Evolutionary conservation across 2,329 filamentous ascomycete genomes (phyloP), one percentile per base, ranked within the genome.

Genomic region (Teratosphaeria viscida): DNA sequence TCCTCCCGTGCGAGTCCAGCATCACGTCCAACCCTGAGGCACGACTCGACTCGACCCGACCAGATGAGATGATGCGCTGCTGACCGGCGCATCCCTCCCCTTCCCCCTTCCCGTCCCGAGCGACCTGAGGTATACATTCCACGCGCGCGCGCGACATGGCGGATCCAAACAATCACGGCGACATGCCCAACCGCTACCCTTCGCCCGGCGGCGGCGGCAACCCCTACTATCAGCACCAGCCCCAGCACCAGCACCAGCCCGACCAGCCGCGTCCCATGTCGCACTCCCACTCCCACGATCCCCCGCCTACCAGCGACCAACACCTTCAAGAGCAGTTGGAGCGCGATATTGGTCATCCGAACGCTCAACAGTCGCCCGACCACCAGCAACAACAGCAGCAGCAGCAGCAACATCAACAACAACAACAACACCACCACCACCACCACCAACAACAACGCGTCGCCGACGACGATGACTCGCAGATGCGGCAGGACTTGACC

Each of bases 401-500:
- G 11, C 11, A 12, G 27, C 49, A 23, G 49, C 49, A 53, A 14
- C 19, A 35, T 47, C 11, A 16, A 32, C 29, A 49, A 32, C 14
- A 5, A 16, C 8, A 19, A 12, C 43, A 43, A 54, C 26, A 26
- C 10, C n/a, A 26, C 12, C 34, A 16, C 26, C 26, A 37, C 7
- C 34, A 49, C 19, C 57, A 29, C 23, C 37, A 43, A 26, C 57
- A 52, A 12, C 47, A 54, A 34, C 37, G 34, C 52, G 52, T 55
- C n/a, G 34, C 57, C 7, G 57, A 59, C 26, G 57, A 59, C 7
- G 57, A 59, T 26, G 57, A 59, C 47, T 53, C 57, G 19, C 57
- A 59, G 39, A 32, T 59, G n/a, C 57, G 57, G 12, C 32, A 39
- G 23, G 55, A 59, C 52, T 53, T 59, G 11, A 55, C 19, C 23